These are phyloP conservation scores for Trifolium repens DNA, from an alignment of 306 rosid genomes.

Conservation along the genomic window DNA sequence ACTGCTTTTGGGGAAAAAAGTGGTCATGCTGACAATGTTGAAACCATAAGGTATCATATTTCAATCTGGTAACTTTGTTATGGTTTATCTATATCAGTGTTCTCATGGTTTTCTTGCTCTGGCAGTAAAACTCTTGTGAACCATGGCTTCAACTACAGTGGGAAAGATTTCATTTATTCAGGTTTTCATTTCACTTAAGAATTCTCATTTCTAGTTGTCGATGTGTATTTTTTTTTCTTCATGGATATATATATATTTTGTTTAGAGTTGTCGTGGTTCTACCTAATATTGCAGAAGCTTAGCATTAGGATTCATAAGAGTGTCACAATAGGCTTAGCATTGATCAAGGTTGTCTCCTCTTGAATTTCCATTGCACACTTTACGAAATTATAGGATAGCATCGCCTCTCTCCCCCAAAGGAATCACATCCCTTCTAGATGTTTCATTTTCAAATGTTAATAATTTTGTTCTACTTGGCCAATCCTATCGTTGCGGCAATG, in stretches of 20 bases:
- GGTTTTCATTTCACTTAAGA: slow-evolving; percentile 52
- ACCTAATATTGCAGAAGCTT: background rate
- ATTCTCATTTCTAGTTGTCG: slow-evolving; percentile 15
- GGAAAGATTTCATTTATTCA: slow-evolving; percentile 92
- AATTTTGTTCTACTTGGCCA: background rate
- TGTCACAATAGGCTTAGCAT: slow-evolving; percentile 17
- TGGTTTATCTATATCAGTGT: slow-evolving; percentile 13
- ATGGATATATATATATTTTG: slow-evolving; percentile 9
- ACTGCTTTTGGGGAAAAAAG: slow-evolving; percentile 98
- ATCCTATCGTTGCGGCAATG: background rate
- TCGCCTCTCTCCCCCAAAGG: background rate
- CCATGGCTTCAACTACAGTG: slow-evolving; percentile 82
- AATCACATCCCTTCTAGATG: background rate
- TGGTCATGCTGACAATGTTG: slow-evolving; percentile 99
- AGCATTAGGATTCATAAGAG: background rate
- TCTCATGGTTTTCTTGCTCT: slow-evolving; percentile 41
- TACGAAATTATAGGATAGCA: background rate
- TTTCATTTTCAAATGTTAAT: background rate
- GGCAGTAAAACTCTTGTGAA: slow-evolving; percentile 85
- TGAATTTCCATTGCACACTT: background rate
- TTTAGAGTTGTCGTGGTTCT: background rate
- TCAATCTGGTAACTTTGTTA: slow-evolving; percentile 18
- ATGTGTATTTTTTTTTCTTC: background rate
- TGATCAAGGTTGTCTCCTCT: slow-evolving; percentile 13
- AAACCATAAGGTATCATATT: slow-evolving; percentile 71